Evolutionary conservation across 2,329 filamentous ascomycete species (phyloP).

Genomic region (Gyromitra esculenta): DNA sequence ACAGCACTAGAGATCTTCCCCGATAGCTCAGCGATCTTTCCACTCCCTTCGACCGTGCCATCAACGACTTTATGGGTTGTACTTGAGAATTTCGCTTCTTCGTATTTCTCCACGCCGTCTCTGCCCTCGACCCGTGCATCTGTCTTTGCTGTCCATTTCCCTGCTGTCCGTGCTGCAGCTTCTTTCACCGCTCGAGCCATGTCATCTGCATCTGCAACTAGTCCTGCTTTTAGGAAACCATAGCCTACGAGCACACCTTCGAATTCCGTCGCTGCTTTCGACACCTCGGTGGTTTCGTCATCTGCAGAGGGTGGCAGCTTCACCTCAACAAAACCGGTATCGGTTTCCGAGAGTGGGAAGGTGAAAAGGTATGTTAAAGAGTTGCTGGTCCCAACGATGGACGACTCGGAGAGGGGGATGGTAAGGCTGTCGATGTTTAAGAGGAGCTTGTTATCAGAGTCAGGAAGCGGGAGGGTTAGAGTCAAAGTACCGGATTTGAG

Average conservation of each 20-base stretch:
- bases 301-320: slow-evolving; percentile 23
- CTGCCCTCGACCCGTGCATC: slow-evolving; percentile 38
- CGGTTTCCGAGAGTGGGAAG: slow-evolving; percentile 10
- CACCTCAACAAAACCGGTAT: slow-evolving; percentile 29
- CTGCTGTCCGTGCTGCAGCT: slow-evolving; percentile 43
- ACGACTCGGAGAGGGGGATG: slow-evolving; percentile 26
- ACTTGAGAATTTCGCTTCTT: slow-evolving; percentile 51
- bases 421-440: slow-evolving; percentile 22
- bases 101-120: slow-evolving; percentile 28
- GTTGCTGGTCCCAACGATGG: slow-evolving; percentile 16
- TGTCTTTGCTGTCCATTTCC: slow-evolving; percentile 37
- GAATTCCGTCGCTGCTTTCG: slow-evolving; percentile 47
- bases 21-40: slow-evolving; percentile 50
- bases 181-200: slow-evolving; percentile 48
- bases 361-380: slow-evolving; percentile 35
- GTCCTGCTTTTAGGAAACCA: slow-evolving; percentile 53
- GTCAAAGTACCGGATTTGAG: slow-evolving; percentile 39
- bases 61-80: slow-evolving; percentile 49
- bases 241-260: slow-evolving; percentile 54
- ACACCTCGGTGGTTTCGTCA: neutral
- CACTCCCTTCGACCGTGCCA: slow-evolving; percentile 44
- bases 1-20: slow-evolving; percentile 49
- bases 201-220: slow-evolving; percentile 55
- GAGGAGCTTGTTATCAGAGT: slow-evolving; percentile 11
- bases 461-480: slow-evolving; percentile 16